Evolutionary conservation across 306 rosid genomes (phyloP), one percentile per base, ranked within the genome.

Genomic region (Castanopsis chinensis): DNA sequence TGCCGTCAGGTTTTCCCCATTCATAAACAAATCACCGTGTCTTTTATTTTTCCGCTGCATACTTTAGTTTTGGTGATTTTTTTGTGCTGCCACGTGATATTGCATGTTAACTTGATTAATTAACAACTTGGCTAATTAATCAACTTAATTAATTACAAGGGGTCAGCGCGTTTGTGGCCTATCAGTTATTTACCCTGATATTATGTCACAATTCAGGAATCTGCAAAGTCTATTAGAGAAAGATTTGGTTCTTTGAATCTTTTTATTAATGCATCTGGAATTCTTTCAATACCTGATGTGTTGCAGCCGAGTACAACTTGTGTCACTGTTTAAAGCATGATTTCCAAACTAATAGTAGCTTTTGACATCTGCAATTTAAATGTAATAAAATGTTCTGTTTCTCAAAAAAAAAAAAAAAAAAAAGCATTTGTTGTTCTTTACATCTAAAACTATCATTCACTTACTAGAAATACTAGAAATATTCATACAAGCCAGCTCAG

Each of bases 241-340:
- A 89, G 75, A 75, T 91, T 88, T 75, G 99, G 97, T 45, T 89
- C 84, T 63, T 80, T 92, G 79, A 94, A 94, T 86, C 92, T 94
- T 83, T 94, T 94, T 11, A 85, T 94, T 59, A 94, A 94, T 85
- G 92, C 92, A 5, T 87, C 99, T 80, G 99, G 99, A 21, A 83
- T 94, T 91, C 97, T 94, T 81, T 91, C 97, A 67, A 85, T 94
- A 76, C 93, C 97, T 57, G 78, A 82, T 76, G 87, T 83, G 35
- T 71, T 94, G 61, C 95, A 92, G 74, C 97, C 93, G 83, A 97
- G 99, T 94, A 81, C 55, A 79, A 4, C 49, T 76, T 82, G 20
- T 73, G 52, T 70, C 76, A 67, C 78, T 74, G 45, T 45, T 74
- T 76, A 21, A 59, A 6, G 27, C 30, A 63, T 13, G 28, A 35